These are phyloP conservation scores for Claviceps pazoutovae DNA, from an alignment of 2,329 filamentous ascomycete species.

Conservation along the genomic window DNA sequence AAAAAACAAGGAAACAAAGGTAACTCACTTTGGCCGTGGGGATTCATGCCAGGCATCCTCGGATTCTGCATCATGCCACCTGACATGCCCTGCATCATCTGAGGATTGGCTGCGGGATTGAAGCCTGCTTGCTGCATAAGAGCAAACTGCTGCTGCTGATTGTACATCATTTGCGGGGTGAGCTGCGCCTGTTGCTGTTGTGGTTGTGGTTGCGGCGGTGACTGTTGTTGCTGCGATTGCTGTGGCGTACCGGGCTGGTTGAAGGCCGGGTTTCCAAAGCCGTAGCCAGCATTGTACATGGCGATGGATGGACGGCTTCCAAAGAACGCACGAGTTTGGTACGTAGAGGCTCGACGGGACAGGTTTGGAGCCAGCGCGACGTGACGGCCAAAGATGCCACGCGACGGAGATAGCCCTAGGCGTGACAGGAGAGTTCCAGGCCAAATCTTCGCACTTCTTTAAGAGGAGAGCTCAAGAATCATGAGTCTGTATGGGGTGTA, in stretches of 20 bases:
- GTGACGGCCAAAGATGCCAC: background rate
- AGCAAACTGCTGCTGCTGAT: constrained; percentile 39
- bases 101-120: constrained; percentile 33
- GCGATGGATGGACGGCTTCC: constrained; percentile 2
- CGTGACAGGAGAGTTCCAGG: too few relatives aligned
- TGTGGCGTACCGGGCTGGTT: constrained; percentile 18
- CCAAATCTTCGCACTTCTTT: background rate
- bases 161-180: constrained; percentile 45
- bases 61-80: constrained; percentile 51
- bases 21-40: constrained; percentile 46
- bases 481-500: background rate
- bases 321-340: background rate
- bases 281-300: constrained; percentile 44
- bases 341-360: background rate
- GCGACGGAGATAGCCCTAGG: background rate
- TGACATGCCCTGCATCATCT: constrained; percentile 42
- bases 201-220: constrained; percentile 16
- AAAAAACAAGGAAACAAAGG: background rate
- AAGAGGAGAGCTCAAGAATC: background rate
- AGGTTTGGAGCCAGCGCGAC: background rate
- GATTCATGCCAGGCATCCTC: constrained; percentile 43
- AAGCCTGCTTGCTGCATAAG: constrained; percentile 39
- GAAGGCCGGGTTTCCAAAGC: constrained; percentile 37
- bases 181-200: constrained; percentile 22
- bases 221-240: constrained; percentile 24